A percentile compares a stretch with the other conserved stretches of the same genome.
phyloP scores from a whole-genome alignment of 768 basidiomycete species.

The Nidula microcarpa region DNA sequence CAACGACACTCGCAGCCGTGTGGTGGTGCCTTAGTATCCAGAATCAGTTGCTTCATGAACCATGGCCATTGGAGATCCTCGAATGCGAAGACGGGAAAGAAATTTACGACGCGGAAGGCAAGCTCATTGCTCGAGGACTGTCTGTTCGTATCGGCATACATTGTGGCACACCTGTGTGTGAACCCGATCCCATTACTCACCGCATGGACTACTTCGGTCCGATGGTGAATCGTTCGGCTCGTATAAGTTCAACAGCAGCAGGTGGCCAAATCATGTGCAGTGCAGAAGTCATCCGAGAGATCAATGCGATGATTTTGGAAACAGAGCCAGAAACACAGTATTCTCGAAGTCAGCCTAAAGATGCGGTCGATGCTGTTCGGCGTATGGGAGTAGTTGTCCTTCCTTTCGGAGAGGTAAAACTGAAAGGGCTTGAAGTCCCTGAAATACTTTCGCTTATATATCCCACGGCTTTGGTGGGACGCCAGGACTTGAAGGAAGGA shows the following conservation, averaged over 20 bases:
- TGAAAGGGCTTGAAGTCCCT: conserved; percentile 92
- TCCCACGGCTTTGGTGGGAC: conserved; percentile 67
- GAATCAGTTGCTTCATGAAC: conserved; percentile 69
- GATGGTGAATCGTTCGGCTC: conserved; percentile 90
- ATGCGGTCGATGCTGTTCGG: conserved; percentile 73
- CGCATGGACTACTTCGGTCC: conserved; percentile 99
- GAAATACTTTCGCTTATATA: conserved; percentile 86
- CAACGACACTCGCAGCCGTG: conserved; percentile 78
- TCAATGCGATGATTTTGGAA: conserved; percentile 58
- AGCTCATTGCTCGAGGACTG: conserved; percentile 78
- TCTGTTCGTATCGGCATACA: conserved; percentile 98
- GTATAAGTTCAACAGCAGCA: conserved; percentile 76
- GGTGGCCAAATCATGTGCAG: conserved; percentile 96
- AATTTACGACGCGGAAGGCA: conserved; percentile 61
- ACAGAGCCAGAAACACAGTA: conserved; percentile 56
- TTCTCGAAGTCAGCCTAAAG: conserved; percentile 50
- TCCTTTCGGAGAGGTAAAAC: conserved; percentile 83
- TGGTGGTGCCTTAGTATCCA: conserved; percentile 92
- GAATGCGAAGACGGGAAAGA: conserved; percentile 90
- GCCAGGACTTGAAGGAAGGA: conserved; percentile 53
- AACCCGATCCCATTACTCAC: conserved; percentile 84
- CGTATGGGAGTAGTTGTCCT: conserved; percentile 67
- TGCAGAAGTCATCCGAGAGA: conserved; percentile 81
- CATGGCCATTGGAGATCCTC: conserved; percentile 92
- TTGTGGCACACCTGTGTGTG: conserved; percentile 85